Conservation (phyloP, 768 basidiomycete species). For the Amyloporia xantha region DNA sequence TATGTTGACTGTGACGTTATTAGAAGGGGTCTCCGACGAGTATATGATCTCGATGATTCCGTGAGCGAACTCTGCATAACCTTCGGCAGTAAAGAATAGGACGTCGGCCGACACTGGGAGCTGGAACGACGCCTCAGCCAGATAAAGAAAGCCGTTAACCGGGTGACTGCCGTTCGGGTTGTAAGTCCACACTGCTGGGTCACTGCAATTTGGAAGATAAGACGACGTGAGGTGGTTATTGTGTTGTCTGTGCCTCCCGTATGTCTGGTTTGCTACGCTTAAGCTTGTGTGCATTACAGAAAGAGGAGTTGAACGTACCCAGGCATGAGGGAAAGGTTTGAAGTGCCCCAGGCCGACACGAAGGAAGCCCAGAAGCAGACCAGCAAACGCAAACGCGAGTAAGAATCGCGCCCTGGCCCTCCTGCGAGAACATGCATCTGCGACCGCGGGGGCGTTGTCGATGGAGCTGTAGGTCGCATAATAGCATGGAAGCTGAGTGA, state of each 20-base stretch:
- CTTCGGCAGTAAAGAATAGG: no score
- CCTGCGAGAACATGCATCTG: no score
- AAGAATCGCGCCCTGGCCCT: no score
- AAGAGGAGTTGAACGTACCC: no score
- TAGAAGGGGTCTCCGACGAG: no score
- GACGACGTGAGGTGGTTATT: background rate
- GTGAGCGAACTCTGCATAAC: background rate
- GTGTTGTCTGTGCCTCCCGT: background rate
- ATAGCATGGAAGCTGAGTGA: background rate
- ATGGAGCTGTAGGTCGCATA: constrained; percentile 1
- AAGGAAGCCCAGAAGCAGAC: background rate
- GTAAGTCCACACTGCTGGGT: constrained; percentile 5
- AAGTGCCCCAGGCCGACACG: no score
- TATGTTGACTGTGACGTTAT: constrained; percentile 17
- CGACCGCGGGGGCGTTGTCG: no score
- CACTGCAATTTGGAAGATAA: background rate
- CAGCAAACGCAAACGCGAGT: no score
- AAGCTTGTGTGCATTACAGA: no score
- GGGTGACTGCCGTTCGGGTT: background rate
- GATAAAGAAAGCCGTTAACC: background rate
- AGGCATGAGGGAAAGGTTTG: no score
- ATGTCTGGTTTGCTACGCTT: no score
- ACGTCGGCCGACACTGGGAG: constrained; percentile 10
- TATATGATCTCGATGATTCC: constrained; percentile 12
- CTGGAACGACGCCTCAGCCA: constrained; percentile 8